Percentiles rank a stretch among this genome's conserved stretches.
Conservation (phyloP, 2,329 filamentous ascomycete genomes). For the Cyphellophora attinorum region DNA sequence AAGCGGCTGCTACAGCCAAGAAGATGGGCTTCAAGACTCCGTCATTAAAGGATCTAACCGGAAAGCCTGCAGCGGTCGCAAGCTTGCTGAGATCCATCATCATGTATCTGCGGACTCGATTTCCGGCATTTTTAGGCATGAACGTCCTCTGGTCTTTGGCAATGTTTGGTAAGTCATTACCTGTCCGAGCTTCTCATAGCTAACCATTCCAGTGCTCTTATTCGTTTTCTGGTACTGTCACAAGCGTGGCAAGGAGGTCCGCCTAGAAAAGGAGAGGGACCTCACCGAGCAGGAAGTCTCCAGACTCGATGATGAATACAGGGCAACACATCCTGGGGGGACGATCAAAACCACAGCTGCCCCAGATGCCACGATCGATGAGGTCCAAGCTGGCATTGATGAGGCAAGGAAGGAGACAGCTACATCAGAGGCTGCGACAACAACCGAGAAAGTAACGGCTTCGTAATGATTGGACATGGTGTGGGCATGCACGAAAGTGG, state of each 20-base stretch:
- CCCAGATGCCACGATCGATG: slow-evolving; percentile 28
- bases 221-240: slow-evolving; percentile 98
- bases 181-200: too few relatives aligned
- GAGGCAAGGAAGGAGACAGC: slow-evolving; percentile 24
- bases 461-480: too few relatives aligned
- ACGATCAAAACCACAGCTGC: slow-evolving; percentile 31
- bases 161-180: slow-evolving; percentile 67
- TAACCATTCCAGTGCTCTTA: slow-evolving; percentile 58
- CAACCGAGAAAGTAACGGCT: slow-evolving; percentile 3
- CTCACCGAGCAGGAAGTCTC: slow-evolving; percentile 35
- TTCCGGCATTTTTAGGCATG: slow-evolving; percentile 83
- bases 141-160: slow-evolving; percentile 87
- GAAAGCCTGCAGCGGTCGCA: slow-evolving; percentile 77
- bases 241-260: slow-evolving; percentile 80
- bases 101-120: slow-evolving; percentile 74
- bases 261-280: slow-evolving; percentile 56
- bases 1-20: slow-evolving; percentile 49
- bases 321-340: slow-evolving; percentile 21
- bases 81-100: slow-evolving; percentile 84
- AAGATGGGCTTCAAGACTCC: slow-evolving; percentile 59
- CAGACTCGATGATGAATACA: slow-evolving; percentile 27
- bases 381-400: slow-evolving; percentile 30
- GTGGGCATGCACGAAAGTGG: too few relatives aligned
- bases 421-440: slow-evolving; percentile 8
- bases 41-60: slow-evolving; percentile 68